Percentiles rank a stretch among this genome's conserved stretches.
Conservation (phyloP, 371 early-diverging fungal species). For the Edhazardia aedis region DNA sequence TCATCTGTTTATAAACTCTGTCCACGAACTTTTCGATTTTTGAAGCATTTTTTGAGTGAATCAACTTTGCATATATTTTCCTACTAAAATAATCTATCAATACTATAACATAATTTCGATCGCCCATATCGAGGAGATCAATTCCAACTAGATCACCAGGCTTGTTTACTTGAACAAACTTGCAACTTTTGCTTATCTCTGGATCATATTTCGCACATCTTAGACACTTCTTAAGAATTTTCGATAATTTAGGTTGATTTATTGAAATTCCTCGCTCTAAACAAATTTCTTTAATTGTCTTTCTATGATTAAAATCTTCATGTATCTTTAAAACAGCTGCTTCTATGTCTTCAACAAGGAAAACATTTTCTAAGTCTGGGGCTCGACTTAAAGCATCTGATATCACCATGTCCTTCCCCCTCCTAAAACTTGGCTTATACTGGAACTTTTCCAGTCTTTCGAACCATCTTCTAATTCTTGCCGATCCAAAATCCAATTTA, state of each 20-base stretch:
- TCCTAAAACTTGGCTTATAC: not conserved
- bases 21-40: not conserved
- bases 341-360: too few species aligned
- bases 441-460: not conserved
- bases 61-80: not conserved
- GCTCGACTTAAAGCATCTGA: not conserved
- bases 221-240: not conserved
- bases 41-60: not conserved
- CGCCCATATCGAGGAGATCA: constrained; percentile 1
- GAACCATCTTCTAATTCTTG: too few species aligned
- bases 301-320: not conserved
- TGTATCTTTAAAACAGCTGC: not conserved
- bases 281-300: not conserved
- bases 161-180: not conserved
- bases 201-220: not conserved
- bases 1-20: not conserved
- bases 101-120: not conserved
- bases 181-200: not conserved
- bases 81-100: constrained; percentile 2
- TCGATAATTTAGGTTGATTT: not conserved
- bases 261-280: not conserved
- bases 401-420: not conserved
- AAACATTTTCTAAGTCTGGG: too few species aligned
- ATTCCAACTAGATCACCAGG: not conserved
- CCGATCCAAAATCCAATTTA: not conserved